phyloP scores from a whole-genome alignment of 2,329 filamentous ascomycete species.

The Penicillium sp. region DNA sequence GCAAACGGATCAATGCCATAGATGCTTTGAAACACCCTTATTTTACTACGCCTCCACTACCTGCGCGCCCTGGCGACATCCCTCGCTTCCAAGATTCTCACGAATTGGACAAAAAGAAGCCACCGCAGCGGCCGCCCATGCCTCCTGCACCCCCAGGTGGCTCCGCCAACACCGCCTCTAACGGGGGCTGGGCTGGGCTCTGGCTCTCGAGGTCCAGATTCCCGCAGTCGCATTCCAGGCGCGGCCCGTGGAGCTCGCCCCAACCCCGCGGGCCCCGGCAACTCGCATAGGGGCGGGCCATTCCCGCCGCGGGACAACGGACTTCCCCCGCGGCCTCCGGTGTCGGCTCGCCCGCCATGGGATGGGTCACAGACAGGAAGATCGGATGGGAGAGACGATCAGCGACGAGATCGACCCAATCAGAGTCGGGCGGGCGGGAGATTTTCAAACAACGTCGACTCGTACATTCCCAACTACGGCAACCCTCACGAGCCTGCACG shows the following conservation, averaged over 20 bases:
- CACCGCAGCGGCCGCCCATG: conserved; percentile 74
- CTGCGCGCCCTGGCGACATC: conserved; percentile 78
- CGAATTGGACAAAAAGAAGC: conserved; percentile 85
- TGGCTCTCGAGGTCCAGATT: conserved; percentile 28
- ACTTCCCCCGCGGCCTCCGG: conserved; percentile 37
- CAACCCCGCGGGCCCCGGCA: conserved; percentile 21
- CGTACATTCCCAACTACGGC: conserved; percentile 37
- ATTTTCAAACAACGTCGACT: conserved; percentile 30
- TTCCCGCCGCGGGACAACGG: conserved; percentile 30
- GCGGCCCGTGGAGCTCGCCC: conserved; percentile 29
- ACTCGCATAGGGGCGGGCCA: conserved; percentile 24
- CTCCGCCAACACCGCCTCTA: conserved; percentile 69
- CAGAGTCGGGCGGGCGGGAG: conserved; percentile 22
- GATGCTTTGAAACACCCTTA: conserved; percentile 91
- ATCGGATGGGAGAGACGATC: conserved; percentile 25
- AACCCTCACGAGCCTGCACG: conserved; percentile 23
- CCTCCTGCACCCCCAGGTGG: conserved; percentile 90
- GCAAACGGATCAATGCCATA: conserved; percentile 80
- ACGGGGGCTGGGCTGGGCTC: conserved; percentile 49
- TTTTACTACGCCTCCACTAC: conserved; percentile 72
- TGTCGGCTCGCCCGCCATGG: conserved; percentile 29
- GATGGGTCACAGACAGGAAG: conserved; percentile 24
- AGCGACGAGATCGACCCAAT: conserved; percentile 29
- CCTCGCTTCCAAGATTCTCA: conserved; percentile 91
- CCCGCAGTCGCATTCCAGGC: conserved; percentile 34